Percentiles rank a stretch among this genome's conserved stretches.
These are phyloP conservation scores for Eustoma russellianum DNA, from an alignment of 257 asterid genomes.

Conservation along the genomic window DNA sequence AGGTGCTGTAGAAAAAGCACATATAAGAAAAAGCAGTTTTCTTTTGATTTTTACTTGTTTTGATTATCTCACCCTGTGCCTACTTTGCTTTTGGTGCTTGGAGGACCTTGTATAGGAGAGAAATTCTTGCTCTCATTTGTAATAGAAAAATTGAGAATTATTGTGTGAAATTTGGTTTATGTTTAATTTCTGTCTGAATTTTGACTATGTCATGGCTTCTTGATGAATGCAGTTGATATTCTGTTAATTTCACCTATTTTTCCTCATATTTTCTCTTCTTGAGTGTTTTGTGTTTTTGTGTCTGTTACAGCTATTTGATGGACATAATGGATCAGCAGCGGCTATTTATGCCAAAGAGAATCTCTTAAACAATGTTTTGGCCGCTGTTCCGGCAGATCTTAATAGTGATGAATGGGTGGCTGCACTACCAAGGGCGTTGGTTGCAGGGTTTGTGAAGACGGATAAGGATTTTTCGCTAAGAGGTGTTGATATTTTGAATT, in stretches of 20 bases:
- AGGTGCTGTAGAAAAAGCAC: no score
- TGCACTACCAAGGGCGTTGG: conserved; percentile 93
- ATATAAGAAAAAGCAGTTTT: no score
- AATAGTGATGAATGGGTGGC: conserved; percentile 86
- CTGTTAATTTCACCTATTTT: neutral
- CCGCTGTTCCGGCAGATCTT: conserved; percentile 77
- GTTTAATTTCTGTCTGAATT: no score
- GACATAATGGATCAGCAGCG: conserved; percentile 98
- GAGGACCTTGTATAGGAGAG: no score
- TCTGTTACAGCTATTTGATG: conserved; percentile 73
- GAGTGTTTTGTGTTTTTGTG: neutral
- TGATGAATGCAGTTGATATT: neutral
- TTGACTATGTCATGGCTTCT: no score
- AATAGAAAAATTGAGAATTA: no score
- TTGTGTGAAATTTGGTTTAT: no score
- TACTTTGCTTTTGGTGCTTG: no score
- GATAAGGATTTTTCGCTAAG: conserved; percentile 88
- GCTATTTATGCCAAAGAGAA: conserved; percentile 87
- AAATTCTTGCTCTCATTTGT: no score
- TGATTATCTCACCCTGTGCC: no score
- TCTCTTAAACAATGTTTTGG: conserved; percentile 73
- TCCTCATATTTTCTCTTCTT: conserved; percentile 3
- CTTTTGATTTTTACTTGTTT: no score
- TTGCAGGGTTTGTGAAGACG: conserved; percentile 90
- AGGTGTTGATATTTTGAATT: conserved; percentile 36